These are phyloP conservation scores for Falciphora oryzae DNA, from an alignment of 2,329 filamentous ascomycete genomes.

Conservation along the genomic window DNA sequence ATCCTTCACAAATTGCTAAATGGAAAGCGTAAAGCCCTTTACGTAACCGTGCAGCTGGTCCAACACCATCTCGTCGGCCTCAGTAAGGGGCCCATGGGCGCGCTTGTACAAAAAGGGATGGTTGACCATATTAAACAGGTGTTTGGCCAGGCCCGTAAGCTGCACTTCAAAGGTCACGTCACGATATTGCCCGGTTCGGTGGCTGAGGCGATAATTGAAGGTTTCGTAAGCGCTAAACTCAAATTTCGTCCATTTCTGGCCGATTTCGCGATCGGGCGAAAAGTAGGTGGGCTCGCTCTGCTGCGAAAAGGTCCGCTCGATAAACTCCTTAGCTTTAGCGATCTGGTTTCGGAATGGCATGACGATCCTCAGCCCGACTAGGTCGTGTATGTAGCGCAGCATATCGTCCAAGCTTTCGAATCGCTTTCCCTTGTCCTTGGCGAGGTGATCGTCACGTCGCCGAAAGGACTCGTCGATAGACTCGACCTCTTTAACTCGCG, in stretches of 20 bases:
- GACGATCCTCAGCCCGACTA: conserved; percentile 13
- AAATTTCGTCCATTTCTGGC: conserved; percentile 10
- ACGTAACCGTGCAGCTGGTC: conserved; percentile 13
- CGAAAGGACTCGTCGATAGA: conserved; percentile 9
- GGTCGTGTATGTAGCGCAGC: conserved; percentile 13
- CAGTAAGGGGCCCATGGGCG: conserved; percentile 5
- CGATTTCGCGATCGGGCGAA: conserved; percentile 11
- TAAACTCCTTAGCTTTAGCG: conserved; percentile 8
- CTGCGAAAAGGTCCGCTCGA: conserved; percentile 10
- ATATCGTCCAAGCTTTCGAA: conserved; percentile 8
- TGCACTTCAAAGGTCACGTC: conserved; percentile 14
- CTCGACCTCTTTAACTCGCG: conserved; percentile 7
- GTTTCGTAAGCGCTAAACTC: conserved; percentile 14
- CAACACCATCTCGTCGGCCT: conserved; percentile 14
- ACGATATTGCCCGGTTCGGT: conserved; percentile 7
- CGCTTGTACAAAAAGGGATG: conserved; percentile 14
- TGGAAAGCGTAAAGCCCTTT: conserved; percentile 11
- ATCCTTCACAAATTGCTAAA: conserved; percentile 9
- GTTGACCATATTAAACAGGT: conserved; percentile 14
- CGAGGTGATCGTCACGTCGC: conserved; percentile 8
- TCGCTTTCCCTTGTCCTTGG: not conserved
- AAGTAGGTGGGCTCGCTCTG: conserved; percentile 8
- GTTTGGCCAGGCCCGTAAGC: conserved; percentile 13
- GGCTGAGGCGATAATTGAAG: conserved; percentile 12
- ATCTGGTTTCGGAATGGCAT: conserved; percentile 12